Evolutionary conservation across 768 basidiomycete genomes (phyloP).

Genomic region (Agaricus blazei): DNA sequence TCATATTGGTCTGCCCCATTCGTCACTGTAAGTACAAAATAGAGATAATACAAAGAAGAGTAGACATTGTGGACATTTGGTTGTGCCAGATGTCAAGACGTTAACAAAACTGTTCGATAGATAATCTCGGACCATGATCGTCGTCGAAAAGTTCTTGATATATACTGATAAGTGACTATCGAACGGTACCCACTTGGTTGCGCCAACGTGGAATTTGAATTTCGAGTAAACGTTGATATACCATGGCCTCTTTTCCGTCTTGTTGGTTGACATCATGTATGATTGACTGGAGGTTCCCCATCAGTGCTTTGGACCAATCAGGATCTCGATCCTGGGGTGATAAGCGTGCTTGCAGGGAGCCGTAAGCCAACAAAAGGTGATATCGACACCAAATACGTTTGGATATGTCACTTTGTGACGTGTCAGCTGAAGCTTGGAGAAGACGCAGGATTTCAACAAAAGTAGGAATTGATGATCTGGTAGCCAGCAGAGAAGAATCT

Average conservation of each 20-base stretch:
- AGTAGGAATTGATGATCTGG: neutral
- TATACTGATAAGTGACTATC: neutral
- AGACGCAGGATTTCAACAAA: conserved; percentile 1
- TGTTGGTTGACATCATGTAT: conserved; percentile 17
- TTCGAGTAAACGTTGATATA: conserved; percentile 7
- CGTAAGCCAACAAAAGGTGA: conserved; percentile 32
- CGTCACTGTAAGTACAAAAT: too few species aligned
- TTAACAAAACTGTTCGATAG: too few species aligned
- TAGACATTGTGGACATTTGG: too few species aligned
- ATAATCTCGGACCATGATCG: neutral
- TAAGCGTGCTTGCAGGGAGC: conserved; percentile 25
- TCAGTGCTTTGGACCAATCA: conserved; percentile 26
- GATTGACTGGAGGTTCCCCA: conserved; percentile 18
- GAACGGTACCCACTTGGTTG: neutral
- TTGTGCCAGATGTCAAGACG: too few species aligned
- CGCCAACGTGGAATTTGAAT: conserved; percentile 3
- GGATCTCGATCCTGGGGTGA: conserved; percentile 23
- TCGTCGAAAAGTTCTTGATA: neutral
- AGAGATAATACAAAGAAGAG: too few species aligned
- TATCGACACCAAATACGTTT: conserved; percentile 27
- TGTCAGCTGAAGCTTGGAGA: neutral
- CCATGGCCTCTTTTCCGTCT: conserved; percentile 9
- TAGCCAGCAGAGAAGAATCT: neutral
- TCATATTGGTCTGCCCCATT: too few species aligned
- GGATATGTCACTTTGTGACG: neutral